These are phyloP conservation scores for Colletotrichum liaoningense DNA, from an alignment of 2,329 filamentous ascomycete species.

Conservation along the genomic window DNA sequence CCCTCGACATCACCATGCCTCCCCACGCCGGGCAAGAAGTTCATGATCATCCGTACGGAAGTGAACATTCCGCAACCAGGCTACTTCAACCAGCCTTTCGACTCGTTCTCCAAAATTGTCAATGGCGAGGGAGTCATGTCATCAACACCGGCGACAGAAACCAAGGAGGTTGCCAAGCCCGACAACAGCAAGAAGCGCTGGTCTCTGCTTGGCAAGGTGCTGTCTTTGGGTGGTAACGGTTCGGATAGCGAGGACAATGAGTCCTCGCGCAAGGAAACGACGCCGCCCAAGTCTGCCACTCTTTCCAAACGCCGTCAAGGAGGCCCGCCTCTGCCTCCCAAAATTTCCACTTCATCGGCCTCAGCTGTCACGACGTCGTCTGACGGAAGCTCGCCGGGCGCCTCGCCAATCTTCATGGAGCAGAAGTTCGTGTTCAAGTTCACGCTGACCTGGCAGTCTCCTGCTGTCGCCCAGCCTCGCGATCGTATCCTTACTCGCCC, in stretches of 20 bases:
- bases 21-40: slow-evolving; percentile 85
- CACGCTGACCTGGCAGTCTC: slow-evolving; percentile 73
- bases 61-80: slow-evolving; percentile 59
- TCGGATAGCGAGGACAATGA: slow-evolving; percentile 58
- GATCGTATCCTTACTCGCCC: slow-evolving; percentile 76
- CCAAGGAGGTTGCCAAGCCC: slow-evolving; percentile 38
- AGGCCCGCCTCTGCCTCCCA: slow-evolving; percentile 50
- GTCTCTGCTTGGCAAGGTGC: slow-evolving; percentile 73
- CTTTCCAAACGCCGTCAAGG: slow-evolving; percentile 27
- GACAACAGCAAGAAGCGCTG: slow-evolving; percentile 66
- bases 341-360: slow-evolving; percentile 42
- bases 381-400: slow-evolving; percentile 65
- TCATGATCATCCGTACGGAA: slow-evolving; percentile 90
- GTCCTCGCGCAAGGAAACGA: slow-evolving; percentile 60
- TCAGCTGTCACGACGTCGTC: slow-evolving; percentile 51
- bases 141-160: slow-evolving; percentile 14
- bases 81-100: slow-evolving; percentile 60
- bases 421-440: slow-evolving; percentile 79
- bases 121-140: slow-evolving; percentile 29
- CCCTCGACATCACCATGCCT: slow-evolving; percentile 85
- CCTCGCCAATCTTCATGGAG: slow-evolving; percentile 65
- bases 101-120: slow-evolving; percentile 49
- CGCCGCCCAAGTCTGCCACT: slow-evolving; percentile 51
- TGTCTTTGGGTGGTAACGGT: slow-evolving; percentile 54
- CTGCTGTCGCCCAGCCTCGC: slow-evolving; percentile 63